phyloP scores from a whole-genome alignment of 768 basidiomycete species.

The Sporobolomyces phaffii region DNA sequence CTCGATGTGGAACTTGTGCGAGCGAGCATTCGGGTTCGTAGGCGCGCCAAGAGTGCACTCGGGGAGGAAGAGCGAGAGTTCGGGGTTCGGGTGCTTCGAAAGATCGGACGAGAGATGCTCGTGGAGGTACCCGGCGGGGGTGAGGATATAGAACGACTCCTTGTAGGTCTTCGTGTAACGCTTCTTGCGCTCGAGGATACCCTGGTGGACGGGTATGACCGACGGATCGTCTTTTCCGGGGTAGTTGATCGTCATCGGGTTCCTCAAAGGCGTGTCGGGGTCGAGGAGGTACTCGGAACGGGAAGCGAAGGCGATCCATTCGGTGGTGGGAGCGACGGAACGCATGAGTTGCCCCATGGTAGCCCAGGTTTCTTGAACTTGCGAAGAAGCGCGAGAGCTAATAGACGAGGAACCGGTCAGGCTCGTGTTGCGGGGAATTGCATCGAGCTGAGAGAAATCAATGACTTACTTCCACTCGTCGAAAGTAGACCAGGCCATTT shows the following conservation, averaged over 20 bases:
- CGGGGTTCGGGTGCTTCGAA: slow-evolving; percentile 54
- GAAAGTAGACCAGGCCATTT: slow-evolving; percentile 95
- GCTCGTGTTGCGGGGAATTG: not conserved
- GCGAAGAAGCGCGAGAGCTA: slow-evolving; percentile 58
- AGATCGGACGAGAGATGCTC: slow-evolving; percentile 78
- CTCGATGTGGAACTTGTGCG: slow-evolving; percentile 97
- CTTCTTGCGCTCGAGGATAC: slow-evolving; percentile 89
- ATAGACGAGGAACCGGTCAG: not conserved
- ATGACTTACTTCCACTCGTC: slow-evolving; percentile 57
- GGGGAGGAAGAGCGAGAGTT: slow-evolving; percentile 85
- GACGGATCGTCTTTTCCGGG: slow-evolving; percentile 85
- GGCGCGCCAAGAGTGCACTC: slow-evolving; percentile 93
- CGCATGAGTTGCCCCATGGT: slow-evolving; percentile 67
- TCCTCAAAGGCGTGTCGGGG: slow-evolving; percentile 88
- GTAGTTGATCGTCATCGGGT: slow-evolving; percentile 66
- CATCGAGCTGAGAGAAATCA: not conserved
- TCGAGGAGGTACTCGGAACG: slow-evolving; percentile 90
- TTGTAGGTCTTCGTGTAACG: slow-evolving; percentile 61
- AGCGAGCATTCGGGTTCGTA: slow-evolving; percentile 56
- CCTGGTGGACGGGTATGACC: slow-evolving; percentile 77
- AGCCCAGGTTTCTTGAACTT: slow-evolving; percentile 70
- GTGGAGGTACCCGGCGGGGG: slow-evolving; percentile 92
- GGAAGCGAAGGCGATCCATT: slow-evolving; percentile 94
- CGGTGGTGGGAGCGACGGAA: slow-evolving; percentile 59
- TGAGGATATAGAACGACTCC: slow-evolving; percentile 82